Base-by-base conservation (phyloP, 2,329 filamentous ascomycete species). In the Fusarium sp. region DNA sequence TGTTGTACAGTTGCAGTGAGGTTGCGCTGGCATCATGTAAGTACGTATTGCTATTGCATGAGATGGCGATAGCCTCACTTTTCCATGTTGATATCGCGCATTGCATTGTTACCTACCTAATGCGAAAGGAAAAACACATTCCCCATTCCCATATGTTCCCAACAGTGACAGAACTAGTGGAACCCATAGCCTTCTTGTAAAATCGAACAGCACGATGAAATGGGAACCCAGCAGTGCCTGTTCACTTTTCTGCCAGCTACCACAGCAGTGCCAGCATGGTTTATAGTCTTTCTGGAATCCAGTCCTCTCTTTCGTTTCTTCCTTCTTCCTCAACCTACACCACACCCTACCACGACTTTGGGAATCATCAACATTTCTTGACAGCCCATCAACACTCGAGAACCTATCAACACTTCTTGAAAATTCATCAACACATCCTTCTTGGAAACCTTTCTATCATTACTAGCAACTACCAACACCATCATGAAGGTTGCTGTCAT, bases 401-500 rank as follows among this genome's bases (percentile, higher is more conserved):
- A 25, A 25, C 18, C 27, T 13, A 46, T 57, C 21, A 46, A 28
- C n/a, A 50, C 16, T 18, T 30, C 20, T 50, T 48, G 51, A 20
- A 3, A 16, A 12, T 3, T 13, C 20, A 48, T 27, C 11, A 34
- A 32, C 18, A 14, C 20, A 11, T 23, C 37, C 34, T 40, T 58
- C 28, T 63, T 13, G 28, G 9, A 42, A 43, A 4, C 7, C 6
- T 32, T 30, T 21, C 7, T 37, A 46, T 23, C 14, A 47, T 23
- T 13, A 4, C 2, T 6, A 41, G 10, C 42, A 20, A 34, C 16
- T 1, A 23, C 34, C 9, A 5, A 25, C 6, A 1, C 12, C 43
- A 61, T 1, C 50, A 79, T 81, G 74, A 79, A 76, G 32, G 81
- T 84, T 11, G 81, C 81, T 7, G 73, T 84, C 51, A 77, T 84